A percentile compares a stretch with the other conserved stretches of the same genome.
phyloP scores from a whole-genome alignment of 805 yeast species.

The Dipodascopsis uninucleata region DNA sequence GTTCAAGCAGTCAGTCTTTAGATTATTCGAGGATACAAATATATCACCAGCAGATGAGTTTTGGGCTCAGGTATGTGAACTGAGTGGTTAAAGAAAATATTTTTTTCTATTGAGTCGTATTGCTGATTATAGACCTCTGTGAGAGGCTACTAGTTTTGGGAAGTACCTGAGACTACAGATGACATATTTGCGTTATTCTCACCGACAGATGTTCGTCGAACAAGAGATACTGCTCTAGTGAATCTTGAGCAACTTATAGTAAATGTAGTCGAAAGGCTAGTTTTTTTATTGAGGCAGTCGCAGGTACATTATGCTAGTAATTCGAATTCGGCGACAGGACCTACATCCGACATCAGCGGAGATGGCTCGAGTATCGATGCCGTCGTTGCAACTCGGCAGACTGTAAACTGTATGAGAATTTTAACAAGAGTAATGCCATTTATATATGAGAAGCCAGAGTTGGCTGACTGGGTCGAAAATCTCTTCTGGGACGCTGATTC shows the following conservation, averaged over 20 bases:
- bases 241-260: slow-evolving; percentile 57
- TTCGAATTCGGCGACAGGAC: background rate
- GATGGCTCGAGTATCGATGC: too few species aligned
- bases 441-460: slow-evolving; percentile 52
- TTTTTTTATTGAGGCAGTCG: slow-evolving; percentile 11
- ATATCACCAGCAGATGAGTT: slow-evolving; percentile 39
- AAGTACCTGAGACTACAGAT: slow-evolving; percentile 47
- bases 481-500: slow-evolving; percentile 46
- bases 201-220: slow-evolving; percentile 52
- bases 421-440: slow-evolving; percentile 65
- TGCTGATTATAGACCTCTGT: background rate
- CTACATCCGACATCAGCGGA: too few species aligned
- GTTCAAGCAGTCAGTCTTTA: slow-evolving; percentile 58
- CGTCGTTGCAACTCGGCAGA: slow-evolving; percentile 32
- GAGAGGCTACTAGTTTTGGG: slow-evolving; percentile 41
- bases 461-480: slow-evolving; percentile 36
- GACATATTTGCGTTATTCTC: slow-evolving; percentile 60
- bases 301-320: slow-evolving; percentile 8
- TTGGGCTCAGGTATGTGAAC: slow-evolving; percentile 40
- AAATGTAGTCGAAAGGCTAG: slow-evolving; percentile 34
- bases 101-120: background rate
- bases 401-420: slow-evolving; percentile 60
- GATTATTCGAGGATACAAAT: slow-evolving; percentile 39
- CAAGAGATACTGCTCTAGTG: slow-evolving; percentile 54
- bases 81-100: background rate